Conservation (phyloP, 805 yeast genomes). For the Kazachstania kunashirensis region DNA sequence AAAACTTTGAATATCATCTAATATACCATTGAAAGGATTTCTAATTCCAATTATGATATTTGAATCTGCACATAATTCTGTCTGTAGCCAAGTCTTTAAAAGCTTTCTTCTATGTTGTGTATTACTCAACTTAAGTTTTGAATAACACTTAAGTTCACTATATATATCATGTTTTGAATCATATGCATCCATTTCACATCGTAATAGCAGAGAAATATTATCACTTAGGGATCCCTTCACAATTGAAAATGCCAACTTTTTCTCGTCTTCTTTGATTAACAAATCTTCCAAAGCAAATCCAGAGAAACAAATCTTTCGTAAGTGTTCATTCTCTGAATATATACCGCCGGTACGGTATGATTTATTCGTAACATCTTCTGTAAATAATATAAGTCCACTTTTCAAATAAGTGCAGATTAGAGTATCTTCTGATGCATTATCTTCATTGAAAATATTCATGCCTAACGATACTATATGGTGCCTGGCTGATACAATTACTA, state of each 20-base stretch:
- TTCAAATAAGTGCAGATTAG: slow-evolving; percentile 10
- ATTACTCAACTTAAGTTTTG: slow-evolving; percentile 14
- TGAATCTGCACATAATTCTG: slow-evolving; percentile 20
- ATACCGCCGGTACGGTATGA: slow-evolving; percentile 7
- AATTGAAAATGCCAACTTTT: slow-evolving; percentile 15
- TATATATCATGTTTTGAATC: slow-evolving; percentile 13
- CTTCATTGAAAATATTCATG: slow-evolving; percentile 18
- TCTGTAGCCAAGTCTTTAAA: slow-evolving; percentile 28
- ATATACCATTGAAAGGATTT: slow-evolving; percentile 17
- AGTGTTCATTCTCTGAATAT: slow-evolving; percentile 5
- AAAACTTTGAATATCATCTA: slow-evolving; percentile 18
- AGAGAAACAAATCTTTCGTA: slow-evolving; percentile 17
- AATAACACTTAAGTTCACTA: slow-evolving; percentile 27
- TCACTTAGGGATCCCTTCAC: slow-evolving; percentile 17
- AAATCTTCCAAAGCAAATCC: slow-evolving; percentile 28
- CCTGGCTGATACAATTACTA: slow-evolving; percentile 22
- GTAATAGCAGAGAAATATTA: slow-evolving; percentile 16
- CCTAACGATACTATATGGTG: slow-evolving; percentile 24
- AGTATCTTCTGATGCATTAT: slow-evolving; percentile 5
- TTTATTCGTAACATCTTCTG: slow-evolving; percentile 8
- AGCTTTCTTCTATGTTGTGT: slow-evolving; percentile 23
- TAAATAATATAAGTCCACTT: slow-evolving; percentile 15
- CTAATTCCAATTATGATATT: slow-evolving; percentile 26
- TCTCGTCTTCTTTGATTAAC: slow-evolving; percentile 7
- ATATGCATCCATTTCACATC: slow-evolving; percentile 29